Base-by-base conservation (phyloP, 306 rosid species). In the Corylus avellana region DNA sequence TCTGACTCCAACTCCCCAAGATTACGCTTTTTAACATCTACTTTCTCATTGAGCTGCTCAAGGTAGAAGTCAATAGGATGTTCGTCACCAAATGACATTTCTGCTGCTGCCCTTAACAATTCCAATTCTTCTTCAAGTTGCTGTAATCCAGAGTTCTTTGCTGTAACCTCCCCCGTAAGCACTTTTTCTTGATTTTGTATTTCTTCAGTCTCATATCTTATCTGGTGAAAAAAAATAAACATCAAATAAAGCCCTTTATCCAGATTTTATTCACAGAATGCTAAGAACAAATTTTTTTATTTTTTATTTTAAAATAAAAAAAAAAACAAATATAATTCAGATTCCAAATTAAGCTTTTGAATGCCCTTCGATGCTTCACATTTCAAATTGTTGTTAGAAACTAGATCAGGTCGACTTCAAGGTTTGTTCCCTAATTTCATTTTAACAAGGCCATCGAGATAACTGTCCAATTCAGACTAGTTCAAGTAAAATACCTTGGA, bases 41-140 rank as follows among this genome's bases (percentile, higher is more conserved):
- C 63, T 80, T 83, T 83, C 80, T 87, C 92, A 69, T 81, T 83
- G 72, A 95, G 91, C 78, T 80, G 83, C 74, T 84, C 80, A 37
- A 86, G 76, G 85, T 91, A 84, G 79, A 80, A 85, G 84, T 94
- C 97, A 86, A 87, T 25, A 11, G 93, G 70, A 58, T 83, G 90
- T 37, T 85, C 81, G 59, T 78, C 81, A 83, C 84, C 85, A 77
- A 90, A 85, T 32, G 77, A 89, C 89, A 88, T 84, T 77, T 79
- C 83, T 35, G 84, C 84, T 53, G 89, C 93, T 50, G 78, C 89
- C 68, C 81, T 87, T 78, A 92, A 77, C 80, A 86, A 75, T 64
- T 85, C 87, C 74, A 92, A 69, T 83, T 94, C 97, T 77, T 42
- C 82, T 57, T 87, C 92, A 84, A 91, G 97, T 82, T 79, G 86